Evolutionary conservation across 352 stramenopile genomes (phyloP), one percentile per base, ranked within the genome.

Genomic region (Stephanocyclus meneghinianus): DNA sequence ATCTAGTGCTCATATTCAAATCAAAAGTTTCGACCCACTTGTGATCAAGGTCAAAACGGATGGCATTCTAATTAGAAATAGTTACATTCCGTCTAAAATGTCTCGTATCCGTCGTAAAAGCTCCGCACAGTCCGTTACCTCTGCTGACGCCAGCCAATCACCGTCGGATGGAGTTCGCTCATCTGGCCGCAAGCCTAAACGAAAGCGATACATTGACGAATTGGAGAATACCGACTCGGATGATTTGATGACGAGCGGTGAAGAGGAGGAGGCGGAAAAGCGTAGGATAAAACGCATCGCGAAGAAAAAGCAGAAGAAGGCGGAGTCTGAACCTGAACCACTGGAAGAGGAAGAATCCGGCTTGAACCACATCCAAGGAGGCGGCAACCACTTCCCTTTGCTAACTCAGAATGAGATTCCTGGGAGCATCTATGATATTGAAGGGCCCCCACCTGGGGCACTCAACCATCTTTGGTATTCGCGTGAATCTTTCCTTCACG

Each of bases 391-490:
- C 30, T 45, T 56, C n/a, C 51, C 66, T 21, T 16, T 61, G 16
- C 37, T 60, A 11, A 9, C 35, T 45, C 45, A 74, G 50, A 40
- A 47, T 48, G n/a, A 44, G 9, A 62, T 51, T 75, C 13, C 32
- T 13, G 40, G 66, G n/a, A 45, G 66, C 21, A n/a, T 84, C 45
- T 83, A 84, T 61, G 81, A 88, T 42, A 80, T 92, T 13, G 87
- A 91, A 48, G 68, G 77, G 40, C 89, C 89, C 51, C 89, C 87
- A 29, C 67, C 85, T 10, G 88, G 88, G 30, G 74, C 71, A 11
- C 69, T 93, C 18, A 69, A 83, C 55, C 88, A 85, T 51, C 71
- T 94, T 21, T 94, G 90, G 90, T 93, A 94, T 77, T 92, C 86
- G 9, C 82, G 77, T 51, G 90, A 94, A 81, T 30, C 47, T 6